Evolutionary conservation across 2,329 filamentous ascomycete species (phyloP), one percentile per base, ranked within the genome.

Genomic region (Trichoderma aggressivum): DNA sequence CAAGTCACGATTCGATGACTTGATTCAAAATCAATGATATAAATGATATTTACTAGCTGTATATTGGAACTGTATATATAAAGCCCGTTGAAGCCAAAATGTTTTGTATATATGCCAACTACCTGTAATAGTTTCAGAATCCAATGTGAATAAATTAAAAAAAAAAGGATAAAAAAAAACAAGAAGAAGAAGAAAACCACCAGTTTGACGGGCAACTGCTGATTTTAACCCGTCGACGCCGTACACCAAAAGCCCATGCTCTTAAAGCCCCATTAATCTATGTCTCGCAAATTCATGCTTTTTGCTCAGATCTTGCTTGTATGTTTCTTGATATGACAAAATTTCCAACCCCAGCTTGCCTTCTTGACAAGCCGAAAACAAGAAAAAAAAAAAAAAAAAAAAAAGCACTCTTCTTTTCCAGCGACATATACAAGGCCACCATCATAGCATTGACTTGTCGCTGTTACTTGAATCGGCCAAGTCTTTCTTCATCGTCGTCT

Each of bases 401-500:
- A 8, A 56, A 47, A 32, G n/a, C n/a, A 2, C 5, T 7, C 2
- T 43, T 30, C 34, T 3, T 43, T 14, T 5, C 18, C 26, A 32
- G 32, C 7, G 11, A 18, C 36, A 59, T 8, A 21, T 8, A 21
- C 7, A n/a, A 14, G 24, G 8, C 32, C 50, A 28, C 47, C 14
- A 6, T n/a, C 14, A 8, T 26, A 18, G 3, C 21, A 50, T 26
- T 12, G 24, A 24, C 36, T 43, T 24, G 16, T 26, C 3, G 12
- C 30, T 18, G 7, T 66, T 34, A 71, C 43, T 55, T 68, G 80
- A 92, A 90, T 72, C 94, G 87, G 0, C 94, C 94, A 68, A 96
- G 81, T 68, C 94, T 87, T 83, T 97, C 94, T 77, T 93, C 92
- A 50, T 91, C 84, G 79, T 97, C 94, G 72, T 90, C 88, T 65